Conservation (phyloP, 176 grass and related monocot species). For the Musa schizocarpa region DNA sequence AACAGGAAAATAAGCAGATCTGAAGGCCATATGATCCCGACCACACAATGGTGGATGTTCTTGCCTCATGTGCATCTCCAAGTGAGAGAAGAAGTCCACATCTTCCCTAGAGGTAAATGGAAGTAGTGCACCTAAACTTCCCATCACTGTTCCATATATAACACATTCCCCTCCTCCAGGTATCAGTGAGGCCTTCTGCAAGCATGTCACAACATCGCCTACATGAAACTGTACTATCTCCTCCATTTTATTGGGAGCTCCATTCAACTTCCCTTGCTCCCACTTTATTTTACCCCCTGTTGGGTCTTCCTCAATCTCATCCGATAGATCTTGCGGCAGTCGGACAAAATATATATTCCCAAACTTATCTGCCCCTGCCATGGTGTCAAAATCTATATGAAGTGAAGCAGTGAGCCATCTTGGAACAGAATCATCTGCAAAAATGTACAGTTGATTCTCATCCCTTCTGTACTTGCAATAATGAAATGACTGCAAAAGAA, state of each 20-base stretch:
- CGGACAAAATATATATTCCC: conserved; percentile 95
- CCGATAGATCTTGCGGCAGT: conserved; percentile 85
- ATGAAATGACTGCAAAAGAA: conserved; percentile 76
- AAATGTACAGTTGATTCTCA: conserved; percentile 95
- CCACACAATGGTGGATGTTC: conserved; percentile 96
- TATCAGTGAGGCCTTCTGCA: conserved; percentile 93
- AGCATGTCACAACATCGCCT: conserved; percentile 89
- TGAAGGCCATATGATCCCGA: conserved; percentile 94
- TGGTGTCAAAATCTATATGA: conserved; percentile 98
- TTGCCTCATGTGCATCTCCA: conserved; percentile 99
- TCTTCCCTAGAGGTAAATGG: conserved; percentile 94
- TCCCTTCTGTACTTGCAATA: conserved; percentile 99
- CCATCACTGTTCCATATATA: conserved; percentile 96
- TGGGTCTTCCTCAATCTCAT: conserved; percentile 98
- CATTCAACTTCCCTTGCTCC: conserved; percentile 93
- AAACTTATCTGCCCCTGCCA: conserved; percentile 96
- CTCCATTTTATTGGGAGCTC: conserved; percentile 95
- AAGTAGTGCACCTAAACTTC: conserved; percentile 82
- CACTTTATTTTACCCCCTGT: conserved; percentile 98
- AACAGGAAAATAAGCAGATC: conserved; percentile 95
- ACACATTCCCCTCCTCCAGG: conserved; percentile 89
- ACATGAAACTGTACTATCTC: conserved; percentile 99
- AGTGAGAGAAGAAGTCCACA: conserved; percentile 97
- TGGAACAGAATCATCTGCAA: conserved; percentile 87
- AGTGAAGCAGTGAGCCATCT: conserved; percentile 90